Evolutionary conservation across 23 red algal genomes (phyloP).

Genomic region (Gracilaria gracilis): DNA sequence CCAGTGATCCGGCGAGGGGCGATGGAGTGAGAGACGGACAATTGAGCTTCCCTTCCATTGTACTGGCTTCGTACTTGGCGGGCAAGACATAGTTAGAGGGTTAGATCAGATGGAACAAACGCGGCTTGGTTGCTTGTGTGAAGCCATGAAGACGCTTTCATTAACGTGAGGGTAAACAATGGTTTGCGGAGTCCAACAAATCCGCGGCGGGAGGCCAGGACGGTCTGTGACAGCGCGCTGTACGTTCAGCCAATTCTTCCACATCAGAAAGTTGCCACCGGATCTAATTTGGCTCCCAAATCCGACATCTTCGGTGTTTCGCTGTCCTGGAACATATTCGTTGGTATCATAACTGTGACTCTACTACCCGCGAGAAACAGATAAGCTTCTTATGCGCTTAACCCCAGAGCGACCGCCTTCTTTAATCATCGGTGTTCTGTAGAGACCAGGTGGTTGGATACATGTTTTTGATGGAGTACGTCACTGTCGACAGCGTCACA

Average conservation of each 20-base stretch:
- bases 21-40: conserved; percentile 69
- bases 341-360: no score
- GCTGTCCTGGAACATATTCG: no score
- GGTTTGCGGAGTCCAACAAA: background rate
- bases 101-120: background rate
- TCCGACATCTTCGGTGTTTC: no score
- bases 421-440: no score
- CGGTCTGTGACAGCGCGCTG: no score
- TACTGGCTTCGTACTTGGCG: background rate
- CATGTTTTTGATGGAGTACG: conserved; percentile 34
- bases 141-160: background rate
- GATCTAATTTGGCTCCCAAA: no score
- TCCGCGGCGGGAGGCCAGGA: no score
- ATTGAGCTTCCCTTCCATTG: conserved; percentile 80
- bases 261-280: no score
- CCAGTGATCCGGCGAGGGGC: conserved; percentile 28
- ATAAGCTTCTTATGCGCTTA: no score
- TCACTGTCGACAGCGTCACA: conserved; percentile 56
- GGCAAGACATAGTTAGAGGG: conserved; percentile 11
- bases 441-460: background rate
- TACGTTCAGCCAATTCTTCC: background rate
- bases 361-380: no score
- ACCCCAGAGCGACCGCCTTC: no score
- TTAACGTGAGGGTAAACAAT: background rate
- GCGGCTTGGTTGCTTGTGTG: background rate